A percentile compares a stretch with the other conserved stretches of the same genome.
These are phyloP conservation scores for Cruciata laevipes DNA, from an alignment of 257 asterid genomes.

Conservation along the genomic window DNA sequence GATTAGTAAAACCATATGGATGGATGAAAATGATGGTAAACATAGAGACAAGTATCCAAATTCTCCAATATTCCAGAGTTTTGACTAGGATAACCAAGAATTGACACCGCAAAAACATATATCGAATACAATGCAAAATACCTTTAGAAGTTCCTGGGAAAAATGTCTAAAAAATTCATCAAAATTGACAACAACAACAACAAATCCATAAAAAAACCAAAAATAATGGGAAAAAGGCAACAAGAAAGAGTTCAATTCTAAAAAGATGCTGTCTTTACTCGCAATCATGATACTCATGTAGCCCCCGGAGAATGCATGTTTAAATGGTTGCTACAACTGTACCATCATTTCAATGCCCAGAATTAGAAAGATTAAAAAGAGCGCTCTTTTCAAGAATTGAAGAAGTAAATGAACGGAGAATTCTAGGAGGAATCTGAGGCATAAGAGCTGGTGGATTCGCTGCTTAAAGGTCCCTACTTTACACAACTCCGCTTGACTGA, in stretches of 20 bases:
- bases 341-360: background rate
- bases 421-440: constrained; percentile 9
- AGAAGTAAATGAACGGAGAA: background rate
- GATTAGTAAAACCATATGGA: background rate
- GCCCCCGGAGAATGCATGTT: background rate
- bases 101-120: constrained; percentile 1
- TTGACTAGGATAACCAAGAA: background rate
- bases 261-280: background rate
- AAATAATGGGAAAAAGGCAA: background rate
- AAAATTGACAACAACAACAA: background rate
- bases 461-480: background rate
- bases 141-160: background rate
- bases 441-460: constrained; percentile 11
- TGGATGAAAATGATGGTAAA: constrained; percentile 1
- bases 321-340: background rate
- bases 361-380: background rate
- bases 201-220: background rate
- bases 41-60: background rate
- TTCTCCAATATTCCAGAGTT: background rate
- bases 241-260: background rate
- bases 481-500: background rate
- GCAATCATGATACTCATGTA: background rate
- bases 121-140: background rate
- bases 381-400: background rate
- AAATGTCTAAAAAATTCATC: background rate